Conservation (phyloP, 805 yeast species). For the Priceomyces castillae region DNA sequence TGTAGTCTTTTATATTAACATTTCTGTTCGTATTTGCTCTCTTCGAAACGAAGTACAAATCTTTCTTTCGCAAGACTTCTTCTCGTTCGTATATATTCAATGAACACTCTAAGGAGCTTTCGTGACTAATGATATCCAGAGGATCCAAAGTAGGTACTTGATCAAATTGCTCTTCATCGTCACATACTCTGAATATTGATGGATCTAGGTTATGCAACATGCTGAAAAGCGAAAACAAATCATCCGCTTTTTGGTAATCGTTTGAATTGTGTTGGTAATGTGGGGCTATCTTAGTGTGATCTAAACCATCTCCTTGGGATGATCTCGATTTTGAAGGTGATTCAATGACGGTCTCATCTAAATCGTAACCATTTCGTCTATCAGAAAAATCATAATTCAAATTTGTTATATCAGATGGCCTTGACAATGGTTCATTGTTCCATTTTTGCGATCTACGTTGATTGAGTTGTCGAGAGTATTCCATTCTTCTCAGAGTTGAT, state of each 20-base stretch:
- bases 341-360: neutral
- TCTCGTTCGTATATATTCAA: conserved; percentile 59
- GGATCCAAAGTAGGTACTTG: conserved; percentile 2
- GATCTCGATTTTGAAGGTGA: conserved; percentile 6
- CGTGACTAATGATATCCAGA: conserved; percentile 3
- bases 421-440: neutral
- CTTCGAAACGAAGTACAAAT: conserved; percentile 52
- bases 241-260: conserved; percentile 10
- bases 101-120: conserved; percentile 3
- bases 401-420: conserved; percentile 23
- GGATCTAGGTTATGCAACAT: conserved; percentile 26
- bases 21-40: conserved; percentile 33
- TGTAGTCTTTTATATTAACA: conserved; percentile 37
- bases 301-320: neutral
- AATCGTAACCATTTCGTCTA: neutral
- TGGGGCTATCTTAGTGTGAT: neutral
- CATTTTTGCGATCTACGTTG: conserved; percentile 13
- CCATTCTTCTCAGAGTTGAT: conserved; percentile 8
- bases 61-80: conserved; percentile 50
- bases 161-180: neutral
- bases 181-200: conserved; percentile 18
- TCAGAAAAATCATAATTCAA: conserved; percentile 7
- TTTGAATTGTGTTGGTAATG: neutral
- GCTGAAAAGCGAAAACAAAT: conserved; percentile 19
- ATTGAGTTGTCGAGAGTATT: conserved; percentile 16